These are phyloP conservation scores for Pseudocohnilembus persalinus DNA, from an alignment of 169 alveolate species.

Conservation along the genomic window DNA sequence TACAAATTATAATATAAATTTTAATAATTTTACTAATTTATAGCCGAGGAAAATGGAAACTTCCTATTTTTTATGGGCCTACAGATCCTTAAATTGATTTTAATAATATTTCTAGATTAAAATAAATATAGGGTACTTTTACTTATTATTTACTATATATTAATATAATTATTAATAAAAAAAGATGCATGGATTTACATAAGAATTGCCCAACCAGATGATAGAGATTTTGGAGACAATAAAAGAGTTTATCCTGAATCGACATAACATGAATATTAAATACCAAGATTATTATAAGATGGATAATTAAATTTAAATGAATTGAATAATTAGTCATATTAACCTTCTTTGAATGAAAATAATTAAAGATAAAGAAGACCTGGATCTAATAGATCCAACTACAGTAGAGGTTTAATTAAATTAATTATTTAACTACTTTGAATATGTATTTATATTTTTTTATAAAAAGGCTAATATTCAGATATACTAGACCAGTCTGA, in stretches of 20 bases:
- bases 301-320: neutral
- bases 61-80: constrained; percentile 48
- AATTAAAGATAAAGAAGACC: constrained; percentile 7
- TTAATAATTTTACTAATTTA: neutral
- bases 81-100: constrained; percentile 38
- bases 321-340: constrained; percentile 13
- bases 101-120: constrained; percentile 19
- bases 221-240: constrained; percentile 32
- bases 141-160: too few species aligned
- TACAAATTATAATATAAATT: neutral
- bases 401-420: neutral
- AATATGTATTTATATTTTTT: neutral
- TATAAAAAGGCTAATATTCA: neutral
- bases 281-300: constrained; percentile 11
- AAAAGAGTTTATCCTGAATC: constrained; percentile 39
- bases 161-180: too few species aligned
- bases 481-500: neutral
- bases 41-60: constrained; percentile 45
- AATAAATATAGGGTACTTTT: constrained; percentile 25
- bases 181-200: constrained; percentile 34
- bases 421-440: neutral
- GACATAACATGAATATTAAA: constrained; percentile 36
- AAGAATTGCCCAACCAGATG: constrained; percentile 43
- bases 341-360: constrained; percentile 1
- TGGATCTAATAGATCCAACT: neutral